Evolutionary conservation across 257 asterid genomes (phyloP).

Genomic region (Perilla frutescens): DNA sequence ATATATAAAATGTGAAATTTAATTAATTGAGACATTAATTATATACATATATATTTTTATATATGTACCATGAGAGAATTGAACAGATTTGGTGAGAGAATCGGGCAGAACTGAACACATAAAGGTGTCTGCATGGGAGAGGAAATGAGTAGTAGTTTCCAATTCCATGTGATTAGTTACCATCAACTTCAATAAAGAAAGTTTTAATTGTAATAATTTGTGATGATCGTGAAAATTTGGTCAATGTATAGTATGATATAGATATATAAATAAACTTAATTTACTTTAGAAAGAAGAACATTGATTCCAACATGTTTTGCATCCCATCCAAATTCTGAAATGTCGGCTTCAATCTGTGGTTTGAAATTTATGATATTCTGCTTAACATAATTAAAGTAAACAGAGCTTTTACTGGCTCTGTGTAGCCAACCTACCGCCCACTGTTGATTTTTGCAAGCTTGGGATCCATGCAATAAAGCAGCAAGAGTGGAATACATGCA

Average conservation of each 20-base stretch:
- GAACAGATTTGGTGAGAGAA: conserved; percentile 34
- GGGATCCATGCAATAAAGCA: too few species aligned
- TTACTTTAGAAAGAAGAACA: conserved; percentile 54
- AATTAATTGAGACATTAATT: too few species aligned
- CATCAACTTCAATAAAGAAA: conserved; percentile 28
- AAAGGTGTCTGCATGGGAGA: conserved; percentile 44
- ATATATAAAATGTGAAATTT: too few species aligned
- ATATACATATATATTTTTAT: too few species aligned
- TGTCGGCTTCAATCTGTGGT: conserved; percentile 34
- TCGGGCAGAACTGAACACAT: conserved; percentile 42
- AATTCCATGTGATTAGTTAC: conserved; percentile 7
- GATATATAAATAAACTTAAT: too few species aligned
- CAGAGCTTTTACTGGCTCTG: conserved; percentile 45
- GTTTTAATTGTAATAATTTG: too few species aligned
- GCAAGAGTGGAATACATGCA: too few species aligned
- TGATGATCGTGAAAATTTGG: too few species aligned
- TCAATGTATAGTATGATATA: too few species aligned
- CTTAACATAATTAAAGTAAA: conserved; percentile 41
- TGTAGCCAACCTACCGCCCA: conserved; percentile 61
- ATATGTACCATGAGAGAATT: conserved; percentile 41
- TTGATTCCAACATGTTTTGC: conserved; percentile 61
- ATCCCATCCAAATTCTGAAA: conserved; percentile 60
- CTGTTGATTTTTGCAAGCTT: too few species aligned
- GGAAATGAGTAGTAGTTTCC: conserved; percentile 42
- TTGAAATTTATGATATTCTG: conserved; percentile 40